Evolutionary conservation across 768 basidiomycete genomes (phyloP), one percentile per base, ranked within the genome.

Genomic region (Hygrophorus pudorinus): DNA sequence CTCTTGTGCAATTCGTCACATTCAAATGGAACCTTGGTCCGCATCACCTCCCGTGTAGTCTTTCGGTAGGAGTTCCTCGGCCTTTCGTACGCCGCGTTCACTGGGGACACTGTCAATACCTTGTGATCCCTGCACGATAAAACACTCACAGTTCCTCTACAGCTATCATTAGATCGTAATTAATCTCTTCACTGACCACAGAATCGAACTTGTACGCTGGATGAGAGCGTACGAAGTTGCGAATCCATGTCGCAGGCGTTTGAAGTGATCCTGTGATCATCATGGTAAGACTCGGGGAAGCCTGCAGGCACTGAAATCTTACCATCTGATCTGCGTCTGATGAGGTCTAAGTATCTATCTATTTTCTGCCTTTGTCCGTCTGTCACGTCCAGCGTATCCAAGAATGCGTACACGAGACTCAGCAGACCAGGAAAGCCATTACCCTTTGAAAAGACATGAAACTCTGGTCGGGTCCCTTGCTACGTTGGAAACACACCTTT

Each of bases 181-280:
- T 96, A 57, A 98, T 90, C 63, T 85, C 81, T 55, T 88, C 75
- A 41, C 72, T 84, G 14, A 99, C 89, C 41, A 85, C 83, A n/a
- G 91, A 94, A 64, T 99, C 91, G 40, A 78, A 73, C 60, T 85
- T 82, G 67, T 99, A 99, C n/a, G 67, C 74, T 6, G 93, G 88
- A 60, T 99, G 96, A 1, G 80, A 74, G 18, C 80, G 78, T 34
- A 99, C 85, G 63, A 97, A 98, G 38, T 85, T 73, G 29, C 96
- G 77, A 45, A 96, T 92, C 91, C 91, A 99, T 3, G 80, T 78
- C 9, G 96, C 96, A 5, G 89, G 78, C 0, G 96, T 97, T 58
- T 78, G 60, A 18, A 97, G 67, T 5, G 81, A 71, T 16, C 90
- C 91, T 91, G 45, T 18, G 40, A 42, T 41, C 41, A 13, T 11